A percentile compares a stretch with the other conserved stretches of the same genome.
Conservation (phyloP, 2,329 filamentous ascomycete species). For the Plectosphaerella plurivora region DNA sequence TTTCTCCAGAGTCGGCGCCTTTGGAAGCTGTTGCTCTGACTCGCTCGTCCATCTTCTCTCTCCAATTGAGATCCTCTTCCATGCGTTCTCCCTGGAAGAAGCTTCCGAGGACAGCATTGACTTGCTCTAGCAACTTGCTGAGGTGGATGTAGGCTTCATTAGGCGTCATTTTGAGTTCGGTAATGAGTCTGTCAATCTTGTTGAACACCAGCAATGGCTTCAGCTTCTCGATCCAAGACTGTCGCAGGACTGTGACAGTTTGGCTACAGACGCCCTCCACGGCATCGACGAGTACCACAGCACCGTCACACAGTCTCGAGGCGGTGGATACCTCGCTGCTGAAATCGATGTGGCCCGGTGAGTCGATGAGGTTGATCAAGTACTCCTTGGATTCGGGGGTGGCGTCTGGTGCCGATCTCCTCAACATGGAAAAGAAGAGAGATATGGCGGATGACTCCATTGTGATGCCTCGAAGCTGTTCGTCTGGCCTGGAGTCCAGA, state of each 20-base stretch:
- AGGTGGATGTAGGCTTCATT: conserved; percentile 85
- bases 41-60: conserved; percentile 85
- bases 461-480: conserved; percentile 95
- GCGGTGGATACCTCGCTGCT: conserved; percentile 97
- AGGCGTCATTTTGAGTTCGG: conserved; percentile 91
- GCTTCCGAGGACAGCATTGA: conserved; percentile 94
- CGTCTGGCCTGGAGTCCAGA: conserved; percentile 91
- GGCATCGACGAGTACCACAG: conserved; percentile 89
- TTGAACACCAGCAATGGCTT: conserved; percentile 95
- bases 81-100: conserved; percentile 98
- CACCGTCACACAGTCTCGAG: conserved; percentile 89
- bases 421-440: conserved; percentile 87
- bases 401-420: conserved; percentile 65
- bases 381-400: conserved; percentile 77
- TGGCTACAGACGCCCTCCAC: conserved; percentile 98
- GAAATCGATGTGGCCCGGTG: conserved; percentile 96
- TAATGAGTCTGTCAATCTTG: conserved; percentile 94
- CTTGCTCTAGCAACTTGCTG: conserved; percentile 85
- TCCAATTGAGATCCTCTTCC: conserved; percentile 96
- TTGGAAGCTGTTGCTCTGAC: conserved; percentile 52
- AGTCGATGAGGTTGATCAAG: conserved; percentile 95
- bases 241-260: conserved; percentile 91
- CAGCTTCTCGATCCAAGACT: conserved; percentile 93
- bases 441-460: conserved; percentile 99
- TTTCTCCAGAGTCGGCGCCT: conserved; percentile 15